Percentiles rank a stretch among this genome's conserved stretches.
Conservation (phyloP, 768 basidiomycete genomes). For the Lactifluus volemus region DNA sequence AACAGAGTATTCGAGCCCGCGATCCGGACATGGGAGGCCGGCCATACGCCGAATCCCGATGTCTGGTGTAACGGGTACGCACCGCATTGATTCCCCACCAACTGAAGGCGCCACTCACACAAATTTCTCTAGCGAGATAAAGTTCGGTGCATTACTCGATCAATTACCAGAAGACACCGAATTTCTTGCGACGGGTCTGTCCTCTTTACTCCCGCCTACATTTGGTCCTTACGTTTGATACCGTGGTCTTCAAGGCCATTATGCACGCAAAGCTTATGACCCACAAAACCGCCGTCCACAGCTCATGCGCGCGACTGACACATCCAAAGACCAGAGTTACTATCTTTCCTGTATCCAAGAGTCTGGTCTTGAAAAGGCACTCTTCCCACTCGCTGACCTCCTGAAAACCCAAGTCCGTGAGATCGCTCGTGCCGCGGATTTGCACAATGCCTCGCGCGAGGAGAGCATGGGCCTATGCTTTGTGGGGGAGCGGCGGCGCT, state of each 20-base stretch:
- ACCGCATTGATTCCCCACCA: background rate
- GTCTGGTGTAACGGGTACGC: slow-evolving; percentile 80
- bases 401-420: slow-evolving; percentile 66
- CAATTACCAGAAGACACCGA: slow-evolving; percentile 37
- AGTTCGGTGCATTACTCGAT: slow-evolving; percentile 79
- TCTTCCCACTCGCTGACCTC: slow-evolving; percentile 69
- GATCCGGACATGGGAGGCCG: slow-evolving; percentile 64
- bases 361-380: slow-evolving; percentile 48
- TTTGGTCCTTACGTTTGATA: background rate
- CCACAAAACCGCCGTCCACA: slow-evolving; percentile 25
- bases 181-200: slow-evolving; percentile 77
- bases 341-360: slow-evolving; percentile 78
- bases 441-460: slow-evolving; percentile 65
- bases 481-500: slow-evolving; percentile 70
- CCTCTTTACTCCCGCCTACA: background rate
- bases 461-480: slow-evolving; percentile 97
- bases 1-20: slow-evolving; percentile 84
- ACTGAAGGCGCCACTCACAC: background rate
- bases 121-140: slow-evolving; percentile 57
- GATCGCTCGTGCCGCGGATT: slow-evolving; percentile 49
- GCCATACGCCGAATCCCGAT: slow-evolving; percentile 87
- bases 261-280: slow-evolving; percentile 57
- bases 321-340: slow-evolving; percentile 83
- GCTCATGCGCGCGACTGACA: slow-evolving; percentile 41
- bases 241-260: slow-evolving; percentile 57